phyloP scores from a whole-genome alignment of 2,329 filamentous ascomycete genomes.

The Fusarium xylarioides region DNA sequence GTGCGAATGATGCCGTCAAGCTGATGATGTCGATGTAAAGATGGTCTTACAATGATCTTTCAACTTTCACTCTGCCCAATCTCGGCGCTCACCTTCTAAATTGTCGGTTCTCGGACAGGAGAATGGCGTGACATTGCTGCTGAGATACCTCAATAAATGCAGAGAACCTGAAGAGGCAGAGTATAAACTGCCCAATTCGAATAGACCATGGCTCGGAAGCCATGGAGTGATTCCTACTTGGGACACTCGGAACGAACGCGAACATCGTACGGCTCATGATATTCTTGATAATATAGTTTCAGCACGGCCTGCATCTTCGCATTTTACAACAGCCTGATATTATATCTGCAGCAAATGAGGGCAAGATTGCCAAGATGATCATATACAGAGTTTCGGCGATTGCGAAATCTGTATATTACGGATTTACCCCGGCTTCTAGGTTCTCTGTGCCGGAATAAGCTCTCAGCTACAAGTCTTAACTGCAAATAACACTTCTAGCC shows the following conservation, averaged over 20 bases:
- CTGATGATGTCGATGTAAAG: neutral
- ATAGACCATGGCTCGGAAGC: neutral
- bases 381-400: neutral
- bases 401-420: neutral
- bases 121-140: neutral
- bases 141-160: neutral
- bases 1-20: too few species aligned
- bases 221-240: neutral
- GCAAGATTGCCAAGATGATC: constrained; percentile 5
- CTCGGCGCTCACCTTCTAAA: neutral
- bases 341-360: constrained; percentile 1
- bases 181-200: neutral
- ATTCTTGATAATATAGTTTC: constrained; percentile 6
- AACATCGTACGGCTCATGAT: neutral
- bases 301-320: constrained; percentile 8
- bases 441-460: too few species aligned
- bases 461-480: too few species aligned
- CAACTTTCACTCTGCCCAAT: too few species aligned
- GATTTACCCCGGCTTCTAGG: constrained; percentile 1
- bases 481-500: too few species aligned
- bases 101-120: neutral
- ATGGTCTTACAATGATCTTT: too few species aligned
- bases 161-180: neutral
- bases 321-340: constrained; percentile 4
- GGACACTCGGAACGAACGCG: constrained; percentile 5